These are phyloP conservation scores for Wilcoxina mikolae DNA, from an alignment of 495 filamentous ascomycete genomes.

Conservation along the genomic window DNA sequence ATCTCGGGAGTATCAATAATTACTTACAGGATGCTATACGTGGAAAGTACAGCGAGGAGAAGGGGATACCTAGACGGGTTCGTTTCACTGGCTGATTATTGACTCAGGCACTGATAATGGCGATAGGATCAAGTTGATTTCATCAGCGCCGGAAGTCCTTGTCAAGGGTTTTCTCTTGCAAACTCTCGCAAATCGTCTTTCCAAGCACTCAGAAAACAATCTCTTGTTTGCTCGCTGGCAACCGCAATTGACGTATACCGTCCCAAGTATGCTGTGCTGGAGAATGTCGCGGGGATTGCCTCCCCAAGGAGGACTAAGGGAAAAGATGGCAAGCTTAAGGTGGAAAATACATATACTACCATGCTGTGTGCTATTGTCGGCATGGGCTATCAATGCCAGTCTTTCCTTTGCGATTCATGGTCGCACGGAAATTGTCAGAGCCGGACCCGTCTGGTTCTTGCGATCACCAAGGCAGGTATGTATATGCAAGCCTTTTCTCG, in stretches of 20 bases:
- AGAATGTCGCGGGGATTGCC: conserved; percentile 55
- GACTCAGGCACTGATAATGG: no score
- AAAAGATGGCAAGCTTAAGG: conserved; percentile 22
- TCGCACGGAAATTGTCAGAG: conserved; percentile 47
- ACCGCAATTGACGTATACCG: conserved; percentile 58
- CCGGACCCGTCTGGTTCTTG: conserved; percentile 50
- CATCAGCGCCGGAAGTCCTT: conserved; percentile 58
- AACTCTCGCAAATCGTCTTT: conserved; percentile 39
- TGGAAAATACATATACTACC: conserved; percentile 50
- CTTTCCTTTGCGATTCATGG: conserved; percentile 53
- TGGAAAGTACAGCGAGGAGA: conserved; percentile 31
- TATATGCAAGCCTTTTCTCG: no score
- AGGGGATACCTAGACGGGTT: conserved; percentile 15
- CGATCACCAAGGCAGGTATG: conserved; percentile 49
- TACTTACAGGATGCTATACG: conserved; percentile 41
- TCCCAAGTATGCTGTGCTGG: conserved; percentile 54
- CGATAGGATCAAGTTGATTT: conserved; percentile 48
- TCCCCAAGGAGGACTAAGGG: conserved; percentile 24
- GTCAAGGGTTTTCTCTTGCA: conserved; percentile 51
- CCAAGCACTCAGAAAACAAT: conserved; percentile 45
- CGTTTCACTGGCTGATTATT: neutral
- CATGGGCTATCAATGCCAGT: conserved; percentile 55
- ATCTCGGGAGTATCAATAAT: conserved; percentile 55
- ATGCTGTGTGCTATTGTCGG: conserved; percentile 53
- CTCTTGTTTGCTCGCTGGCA: conserved; percentile 56